Base-by-base conservation (phyloP, 2,329 filamentous ascomycete genomes). In the Fusarium stilboides region DNA sequence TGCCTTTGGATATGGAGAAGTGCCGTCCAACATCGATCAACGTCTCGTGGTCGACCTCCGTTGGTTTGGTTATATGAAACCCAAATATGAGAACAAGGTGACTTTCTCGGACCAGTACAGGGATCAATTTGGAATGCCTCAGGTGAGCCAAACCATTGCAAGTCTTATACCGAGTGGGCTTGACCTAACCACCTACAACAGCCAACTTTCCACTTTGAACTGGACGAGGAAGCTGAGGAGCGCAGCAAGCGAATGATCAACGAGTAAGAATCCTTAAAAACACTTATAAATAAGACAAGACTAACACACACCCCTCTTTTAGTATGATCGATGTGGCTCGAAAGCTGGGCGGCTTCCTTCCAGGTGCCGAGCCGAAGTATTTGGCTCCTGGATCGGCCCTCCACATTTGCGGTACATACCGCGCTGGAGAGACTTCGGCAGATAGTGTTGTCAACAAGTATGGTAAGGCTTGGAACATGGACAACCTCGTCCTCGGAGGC, bases 51-150 rank as follows among this genome's bases (percentile, higher is more conserved):
- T 60, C 0, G 57, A 60, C 31, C 42, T 57, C 8, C 57, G 57
- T 24, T 60, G 57, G 57, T 60, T 60, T 57, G 44, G 42, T 22
- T 60, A 57, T 6, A 47, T 57, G 43, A 40, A 60, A 14, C 57
- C 57, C 17, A 34, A 57, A 5, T 1, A 36, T 0, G 34, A 49
- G 0, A 60, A 60, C 36, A 34, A 9, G 1, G 52, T 60, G 12
- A 46, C 43, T 17, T 57, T 60, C 3, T 60, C 57, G 7, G 22
- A 43, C 26, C 14, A 26, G 14, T 17, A 46, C 14, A 40, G 22
- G 1, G 57, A 57, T 1, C 57, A 60, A 28, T 60, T 60, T 28
- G 36, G 43, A 0, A 49, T 60, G 57, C 57, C 57, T 19, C 52
- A 57, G 43, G 57, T 57, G 19, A 3, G 28, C 14, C n/a, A 8